Percentiles rank a stretch among this genome's conserved stretches.
Conservation (phyloP, 352 stramenopile genomes). For the Phytopythium montanum region DNA sequence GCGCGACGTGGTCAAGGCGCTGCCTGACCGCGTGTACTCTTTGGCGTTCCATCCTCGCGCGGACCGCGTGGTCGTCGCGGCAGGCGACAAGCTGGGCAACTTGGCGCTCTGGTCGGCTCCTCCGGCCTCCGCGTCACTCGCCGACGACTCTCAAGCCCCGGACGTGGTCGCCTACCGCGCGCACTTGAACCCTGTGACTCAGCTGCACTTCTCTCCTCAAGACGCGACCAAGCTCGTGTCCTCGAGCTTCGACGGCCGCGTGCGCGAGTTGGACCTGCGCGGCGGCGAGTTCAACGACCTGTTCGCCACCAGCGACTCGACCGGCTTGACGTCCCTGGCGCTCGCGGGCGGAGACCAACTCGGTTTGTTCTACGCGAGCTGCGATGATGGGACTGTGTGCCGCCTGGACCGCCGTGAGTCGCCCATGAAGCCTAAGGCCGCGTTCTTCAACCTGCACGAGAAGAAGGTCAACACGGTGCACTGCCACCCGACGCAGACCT, state of each 20-base stretch:
- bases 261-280: conserved; percentile 66
- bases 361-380: conserved; percentile 43
- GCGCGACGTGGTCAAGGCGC: conserved; percentile 68
- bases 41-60: conserved; percentile 68
- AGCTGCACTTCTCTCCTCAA: conserved; percentile 47
- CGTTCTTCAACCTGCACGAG: conserved; percentile 54
- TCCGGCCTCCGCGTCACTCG: not conserved
- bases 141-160: conserved; percentile 13
- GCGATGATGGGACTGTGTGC: conserved; percentile 59
- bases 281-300: conserved; percentile 49
- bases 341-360: conserved; percentile 6
- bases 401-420: conserved; percentile 42
- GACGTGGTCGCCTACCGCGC: conserved; percentile 62
- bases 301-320: conserved; percentile 38
- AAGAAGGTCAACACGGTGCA: conserved; percentile 89
- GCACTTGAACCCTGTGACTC: conserved; percentile 58
- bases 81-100: conserved; percentile 75
- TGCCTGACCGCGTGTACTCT: conserved; percentile 71
- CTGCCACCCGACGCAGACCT: conserved; percentile 50
- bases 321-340: conserved; percentile 61
- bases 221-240: conserved; percentile 63
- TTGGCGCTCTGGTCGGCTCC: conserved; percentile 59
- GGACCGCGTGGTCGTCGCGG: conserved; percentile 57
- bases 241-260: conserved; percentile 63
- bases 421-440: not conserved